A percentile compares a stretch with the other conserved stretches of the same genome.
These are phyloP conservation scores for Scalesia atractyloides DNA, from an alignment of 129 eudicot genomes.

Conservation along the genomic window DNA sequence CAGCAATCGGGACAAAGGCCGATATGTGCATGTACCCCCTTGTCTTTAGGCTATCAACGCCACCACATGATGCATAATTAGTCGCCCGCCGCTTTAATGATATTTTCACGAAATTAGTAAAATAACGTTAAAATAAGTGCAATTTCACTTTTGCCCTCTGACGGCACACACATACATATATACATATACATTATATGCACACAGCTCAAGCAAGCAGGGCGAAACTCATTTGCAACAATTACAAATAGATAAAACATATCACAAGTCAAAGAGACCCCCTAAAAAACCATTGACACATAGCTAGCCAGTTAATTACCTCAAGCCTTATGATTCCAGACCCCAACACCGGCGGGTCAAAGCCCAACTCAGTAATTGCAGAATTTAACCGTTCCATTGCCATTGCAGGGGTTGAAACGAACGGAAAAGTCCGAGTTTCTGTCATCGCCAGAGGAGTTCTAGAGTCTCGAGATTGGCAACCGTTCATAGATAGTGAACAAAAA, in stretches of 20 bases:
- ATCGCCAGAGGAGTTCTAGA: slow-evolving; percentile 55
- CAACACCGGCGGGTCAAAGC: slow-evolving; percentile 40
- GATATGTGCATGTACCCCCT: too few species aligned
- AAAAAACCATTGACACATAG: background rate
- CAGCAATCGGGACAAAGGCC: too few species aligned
- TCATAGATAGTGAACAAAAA: slow-evolving; percentile 70
- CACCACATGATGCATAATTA: too few species aligned
- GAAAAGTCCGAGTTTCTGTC: slow-evolving; percentile 67
- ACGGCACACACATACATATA: too few species aligned
- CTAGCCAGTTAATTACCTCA: slow-evolving; percentile 47
- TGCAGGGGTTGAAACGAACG: slow-evolving; percentile 54
- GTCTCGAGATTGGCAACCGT: slow-evolving; percentile 64
- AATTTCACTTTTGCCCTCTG: too few species aligned
- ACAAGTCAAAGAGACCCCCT: background rate
- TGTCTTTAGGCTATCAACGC: too few species aligned
- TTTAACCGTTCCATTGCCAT: slow-evolving; percentile 72
- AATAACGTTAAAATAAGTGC: too few species aligned
- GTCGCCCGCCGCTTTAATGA: too few species aligned
- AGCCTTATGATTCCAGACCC: slow-evolving; percentile 80
- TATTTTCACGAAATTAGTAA: too few species aligned
- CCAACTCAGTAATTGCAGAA: slow-evolving; percentile 55
- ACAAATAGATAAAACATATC: slow-evolving; percentile 16
- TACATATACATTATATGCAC: too few species aligned
- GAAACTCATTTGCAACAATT: slow-evolving; percentile 18
- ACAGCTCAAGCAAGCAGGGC: too few species aligned